Evolutionary conservation across 2,329 filamentous ascomycete species (phyloP), one percentile per base, ranked within the genome.

Genomic region (Botrytis fabae): DNA sequence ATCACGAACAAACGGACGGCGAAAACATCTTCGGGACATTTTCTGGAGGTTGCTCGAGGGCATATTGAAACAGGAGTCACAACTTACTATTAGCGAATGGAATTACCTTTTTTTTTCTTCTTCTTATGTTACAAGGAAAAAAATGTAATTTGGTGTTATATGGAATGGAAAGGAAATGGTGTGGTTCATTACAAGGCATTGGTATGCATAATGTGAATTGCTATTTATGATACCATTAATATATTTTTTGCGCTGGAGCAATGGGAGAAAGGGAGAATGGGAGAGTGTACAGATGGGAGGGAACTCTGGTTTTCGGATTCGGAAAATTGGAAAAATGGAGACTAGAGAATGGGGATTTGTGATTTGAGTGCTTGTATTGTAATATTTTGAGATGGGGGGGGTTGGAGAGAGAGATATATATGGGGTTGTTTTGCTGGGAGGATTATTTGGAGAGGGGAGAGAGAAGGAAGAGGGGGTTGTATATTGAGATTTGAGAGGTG

Each of bases 181-280:
- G 61, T n/a, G 38, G 42, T 44, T 63, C 61, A 44, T 63, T 63
- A 38, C 38, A 62, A 25, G 60, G 59, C 38, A 28, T 59, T 62
- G 38, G 38, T 62, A 42, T 62, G 60, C 35, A 61, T 61, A 64
- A 68, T 63, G 74, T 71, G 51, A 71, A 61, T 59, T 71, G 69
- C 60, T 60, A 60, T 28, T 48, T 71, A 66, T 44, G 32, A 42
- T 20, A 60, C 60, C 28, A 54, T n/a, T n/a, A 40, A 48, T 35
- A 40, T 57, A 42, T 35, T 28, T 35, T 38, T 46, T 63, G 61
- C 61, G 38, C 22, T 38, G 65, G 42, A 54, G 42, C 65, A 51
- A 69, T 57, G n/a, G 9, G 22, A 57, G 28, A 51, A 69, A 40
- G n/a, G 9, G 22, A 57, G 28, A 38, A 32, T 54, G 32, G 48